Evolutionary conservation across 2,329 filamentous ascomycete genomes (phyloP), one percentile per base, ranked within the genome.

Genomic region (Kalmusia sp.): DNA sequence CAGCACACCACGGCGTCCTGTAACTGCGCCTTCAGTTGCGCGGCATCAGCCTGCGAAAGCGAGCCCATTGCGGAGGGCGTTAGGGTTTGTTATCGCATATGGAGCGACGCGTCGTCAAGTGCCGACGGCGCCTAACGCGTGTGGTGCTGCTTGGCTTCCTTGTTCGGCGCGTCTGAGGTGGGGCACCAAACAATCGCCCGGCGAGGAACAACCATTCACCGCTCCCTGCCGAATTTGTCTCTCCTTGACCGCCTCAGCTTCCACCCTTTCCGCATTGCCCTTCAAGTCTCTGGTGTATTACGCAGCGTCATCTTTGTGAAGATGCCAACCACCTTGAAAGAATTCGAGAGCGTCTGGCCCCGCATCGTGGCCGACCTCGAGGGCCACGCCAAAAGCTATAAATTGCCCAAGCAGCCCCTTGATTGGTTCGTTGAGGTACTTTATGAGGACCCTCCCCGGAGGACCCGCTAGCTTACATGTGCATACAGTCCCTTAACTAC

Each of bases 301-400:
- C 9, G 22, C 39, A 7, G n/a, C 12, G 49, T 28, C 38, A 28
- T 25, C 17, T 9, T 24, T 21, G 25, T 25, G 14, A 35, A 48
- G 14, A 37, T 50, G 46, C 87, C 87, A 64, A 89, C 89, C 45
- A 93, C 88, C 43, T 86, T 93, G 54, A 82, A 89, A 70, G 88
- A 96, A 70, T 99, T 99, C 75, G 92, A 98, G 83, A 82, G 87
- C 39, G 85, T 97, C 73, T 98, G 93, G 80, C 91, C 92, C 51
- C 88, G 88, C 76, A 86, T 99, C 62, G 87, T 93, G 69, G 84
- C 91, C 73, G 91, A 92, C 69, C 81, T 99, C 52, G 83, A 93
- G 64, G 87, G 86, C 59, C 87, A 95, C 79, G 90, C 89, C 64
- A 84, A 87, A 73, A 82, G 85, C 68, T 96, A 96, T 82, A 92